Conservation (phyloP, 768 basidiomycete genomes). For the Hygrophoropsis aurantiaca region DNA sequence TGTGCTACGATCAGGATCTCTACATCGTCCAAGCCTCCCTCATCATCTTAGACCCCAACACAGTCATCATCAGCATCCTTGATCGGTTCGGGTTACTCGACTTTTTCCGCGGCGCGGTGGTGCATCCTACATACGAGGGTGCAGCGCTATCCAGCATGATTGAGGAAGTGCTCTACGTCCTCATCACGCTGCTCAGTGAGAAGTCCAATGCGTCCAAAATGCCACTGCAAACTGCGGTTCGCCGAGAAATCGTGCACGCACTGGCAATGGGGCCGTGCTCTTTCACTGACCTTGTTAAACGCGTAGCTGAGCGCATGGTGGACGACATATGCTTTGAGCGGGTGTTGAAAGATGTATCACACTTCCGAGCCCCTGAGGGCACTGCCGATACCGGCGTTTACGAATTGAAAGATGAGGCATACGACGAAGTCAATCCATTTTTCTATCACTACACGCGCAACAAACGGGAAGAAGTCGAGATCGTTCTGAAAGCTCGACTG, state of each 20-base stretch:
- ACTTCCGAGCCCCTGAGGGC: constrained; percentile 78
- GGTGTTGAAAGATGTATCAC: constrained; percentile 75
- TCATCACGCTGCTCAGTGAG: constrained; percentile 87
- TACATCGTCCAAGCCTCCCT: constrained; percentile 88
- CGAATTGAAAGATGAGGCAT: constrained; percentile 79
- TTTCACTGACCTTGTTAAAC: constrained; percentile 89
- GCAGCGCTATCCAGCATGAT: constrained; percentile 80
- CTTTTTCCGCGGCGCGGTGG: constrained; percentile 69
- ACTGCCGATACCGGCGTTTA: constrained; percentile 83
- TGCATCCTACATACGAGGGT: constrained; percentile 63
- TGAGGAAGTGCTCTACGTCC: constrained; percentile 85
- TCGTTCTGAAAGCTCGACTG: constrained; percentile 61
- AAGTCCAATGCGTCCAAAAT: constrained; percentile 71
- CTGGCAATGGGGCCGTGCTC: constrained; percentile 85
- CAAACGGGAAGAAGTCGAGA: constrained; percentile 88
- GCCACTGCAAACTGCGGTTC: constrained; percentile 60
- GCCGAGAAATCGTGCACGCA: constrained; percentile 87
- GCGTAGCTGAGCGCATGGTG: constrained; percentile 84
- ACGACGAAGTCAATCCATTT: constrained; percentile 90
- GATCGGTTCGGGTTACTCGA: constrained; percentile 83
- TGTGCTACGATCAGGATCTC: constrained; percentile 95
- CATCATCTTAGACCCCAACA: constrained; percentile 73
- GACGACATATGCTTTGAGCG: constrained; percentile 83
- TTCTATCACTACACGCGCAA: constrained; percentile 96
- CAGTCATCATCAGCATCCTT: constrained; percentile 81